Base-by-base conservation (phyloP, 257 asterid genomes). In the Plantago major region DNA sequence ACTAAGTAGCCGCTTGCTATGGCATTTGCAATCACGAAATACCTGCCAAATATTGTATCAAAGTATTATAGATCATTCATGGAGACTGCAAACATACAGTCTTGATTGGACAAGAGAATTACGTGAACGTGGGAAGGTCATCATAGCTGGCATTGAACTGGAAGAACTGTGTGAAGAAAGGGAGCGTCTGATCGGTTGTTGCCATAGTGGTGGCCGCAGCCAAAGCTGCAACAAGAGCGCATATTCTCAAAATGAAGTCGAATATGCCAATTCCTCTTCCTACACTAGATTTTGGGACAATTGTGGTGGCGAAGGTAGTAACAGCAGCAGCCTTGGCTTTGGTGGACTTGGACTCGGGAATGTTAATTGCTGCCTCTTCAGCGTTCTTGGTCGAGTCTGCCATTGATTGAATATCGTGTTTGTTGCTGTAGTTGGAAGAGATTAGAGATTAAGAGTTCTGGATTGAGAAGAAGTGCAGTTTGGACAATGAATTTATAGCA, bases 111-210 rank as follows among this genome's bases (percentile, higher is more conserved):
- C 40, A 33, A 0, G 40, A 33, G 40, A 33, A 33, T 33, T 74
- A 84, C 97, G 87, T 66, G 81, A 86, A 86, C 65, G 92, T 62
- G 5, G 97, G 94, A 79, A 89, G 82, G 60, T 86, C 94, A 22
- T 86, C 86, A 28, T 89, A 84, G 83, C 90, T 76, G 26, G 95
- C 97, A 76, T 84, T 79, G 56, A 89, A 86, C 77, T 86, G 95
- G 63, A 84, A 79, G 75, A 84, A 82, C 78, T 82, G 94, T 1
- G 88, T 89, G 79, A 89, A 89, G 71, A 89, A 84, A 18, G 97
- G 95, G 19, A 89, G 89, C 49, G 79, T 73, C 66, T 89, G 85
- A 57, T 86, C 94, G 43, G 95, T 78, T 58, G 97, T 89, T 67
- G 83, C 95, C 97, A 86, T 89, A 46, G 89, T 63, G 73, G 84